Conservation (phyloP, 2,329 filamentous ascomycete species). For the Penicillium oxalicum region DNA sequence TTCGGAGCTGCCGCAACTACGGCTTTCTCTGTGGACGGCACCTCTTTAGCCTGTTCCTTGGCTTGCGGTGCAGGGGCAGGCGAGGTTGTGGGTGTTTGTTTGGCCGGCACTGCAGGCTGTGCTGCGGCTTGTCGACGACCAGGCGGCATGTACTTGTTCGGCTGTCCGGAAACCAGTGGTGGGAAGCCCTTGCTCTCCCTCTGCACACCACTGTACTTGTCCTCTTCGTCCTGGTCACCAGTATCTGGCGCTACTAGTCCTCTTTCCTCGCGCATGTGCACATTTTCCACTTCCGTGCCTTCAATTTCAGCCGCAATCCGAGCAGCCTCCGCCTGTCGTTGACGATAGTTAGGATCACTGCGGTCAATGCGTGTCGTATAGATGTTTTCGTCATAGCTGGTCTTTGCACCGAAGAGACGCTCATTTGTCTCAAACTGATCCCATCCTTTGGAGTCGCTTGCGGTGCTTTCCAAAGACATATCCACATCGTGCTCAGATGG, state of each 20-base stretch:
- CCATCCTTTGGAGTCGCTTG: conserved; percentile 53
- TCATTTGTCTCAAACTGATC: conserved; percentile 94
- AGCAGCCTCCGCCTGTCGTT: conserved; percentile 71
- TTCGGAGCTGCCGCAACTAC: conserved; percentile 19
- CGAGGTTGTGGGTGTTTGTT: conserved; percentile 65
- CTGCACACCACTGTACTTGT: conserved; percentile 92
- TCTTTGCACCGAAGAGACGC: conserved; percentile 76
- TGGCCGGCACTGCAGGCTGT: conserved; percentile 71
- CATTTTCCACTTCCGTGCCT: conserved; percentile 62
- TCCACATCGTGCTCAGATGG: conserved; percentile 60
- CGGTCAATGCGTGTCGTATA: conserved; percentile 92
- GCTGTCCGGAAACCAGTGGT: conserved; percentile 54
- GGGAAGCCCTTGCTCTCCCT: conserved; percentile 59
- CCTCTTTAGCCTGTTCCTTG: conserved; percentile 25
- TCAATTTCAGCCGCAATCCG: conserved; percentile 88
- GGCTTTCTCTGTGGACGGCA: conserved; percentile 17
- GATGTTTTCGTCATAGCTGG: conserved; percentile 86
- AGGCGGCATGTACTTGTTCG: conserved; percentile 82
- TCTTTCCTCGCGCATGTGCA: conserved; percentile 86
- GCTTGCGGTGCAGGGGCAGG: conserved; percentile 18
- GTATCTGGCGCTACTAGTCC: conserved; percentile 60
- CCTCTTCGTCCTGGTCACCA: conserved; percentile 75
- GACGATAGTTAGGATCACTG: conserved; percentile 72
- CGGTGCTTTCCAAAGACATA: conserved; percentile 63
- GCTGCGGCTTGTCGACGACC: conserved; percentile 73